Base-by-base conservation (phyloP, 306 rosid species). In the Rosa chinensis region DNA sequence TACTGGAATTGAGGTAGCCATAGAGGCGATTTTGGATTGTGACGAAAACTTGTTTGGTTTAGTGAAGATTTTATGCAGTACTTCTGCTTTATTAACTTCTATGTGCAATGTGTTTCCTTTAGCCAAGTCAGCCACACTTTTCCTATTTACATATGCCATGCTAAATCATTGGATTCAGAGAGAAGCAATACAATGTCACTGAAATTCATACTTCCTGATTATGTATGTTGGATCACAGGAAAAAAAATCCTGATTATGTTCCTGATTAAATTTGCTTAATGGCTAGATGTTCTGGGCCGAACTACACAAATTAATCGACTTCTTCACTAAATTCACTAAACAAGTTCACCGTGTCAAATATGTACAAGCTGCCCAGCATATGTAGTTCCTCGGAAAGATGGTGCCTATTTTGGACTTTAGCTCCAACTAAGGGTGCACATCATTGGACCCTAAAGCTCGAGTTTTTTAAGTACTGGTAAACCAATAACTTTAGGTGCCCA, bases 1-100 rank as follows among this genome's bases (percentile, higher is more conserved):
- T 5, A 4, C 17, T 63, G 20, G 66, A 32, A 32, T 13, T 32
- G 68, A 61, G 39, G 70, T 64, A 66, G 49, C 25, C 48, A 40
- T 40, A 67, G 32, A 50, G 76, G 77, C 66, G 21, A 14, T 21
- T 37, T 73, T 55, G 37, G 77, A 73, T 37, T 13, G 66, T 55
- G 49, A 55, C 20, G 66, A 55, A 39, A 73, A 53, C 50, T 52
- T 47, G 49, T 39, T n/a, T 55, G 9, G 35, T 39, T n/a, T 55
- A 53, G 18, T 50, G n/a, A 39, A 11, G 13, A 39, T 6, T 39
- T 53, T 16, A 50, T 73, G 48, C 63, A 52, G 47, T 50, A 32
- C 6, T 32, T 53, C 5, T 53, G 66, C 39, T 39, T 20, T 39
- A 12, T 2, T 73, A 37, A 37, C 12, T 73, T 10, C 17, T 9